A percentile compares a stretch with the other conserved stretches of the same genome.
Conservation (phyloP, 441 rosid genomes). For the California macrophylla region DNA sequence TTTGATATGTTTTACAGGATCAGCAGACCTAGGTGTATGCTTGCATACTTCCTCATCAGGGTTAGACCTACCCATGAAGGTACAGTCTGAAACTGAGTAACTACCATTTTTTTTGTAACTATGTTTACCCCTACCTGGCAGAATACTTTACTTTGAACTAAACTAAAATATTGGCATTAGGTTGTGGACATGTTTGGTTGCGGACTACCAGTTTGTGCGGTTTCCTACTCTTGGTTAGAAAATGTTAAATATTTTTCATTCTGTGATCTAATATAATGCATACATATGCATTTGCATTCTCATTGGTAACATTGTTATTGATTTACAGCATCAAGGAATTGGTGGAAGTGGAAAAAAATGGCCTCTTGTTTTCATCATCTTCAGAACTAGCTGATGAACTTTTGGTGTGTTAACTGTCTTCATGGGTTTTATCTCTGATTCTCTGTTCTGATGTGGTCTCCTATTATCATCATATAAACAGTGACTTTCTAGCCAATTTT, state of each 20-base stretch:
- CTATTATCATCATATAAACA: background rate
- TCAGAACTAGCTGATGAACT: slow-evolving; percentile 85
- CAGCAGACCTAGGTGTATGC: slow-evolving; percentile 95
- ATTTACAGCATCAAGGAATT: slow-evolving; percentile 74
- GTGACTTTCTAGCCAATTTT: background rate
- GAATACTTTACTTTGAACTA: background rate
- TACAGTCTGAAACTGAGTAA: slow-evolving; percentile 7
- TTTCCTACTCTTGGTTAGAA: slow-evolving; percentile 78
- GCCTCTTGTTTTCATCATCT: slow-evolving; percentile 86
- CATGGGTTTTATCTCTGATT: background rate
- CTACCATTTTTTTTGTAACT: background rate
- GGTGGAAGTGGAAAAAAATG: slow-evolving; percentile 66
- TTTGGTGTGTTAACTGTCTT: slow-evolving; percentile 39
- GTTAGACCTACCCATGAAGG: slow-evolving; percentile 98
- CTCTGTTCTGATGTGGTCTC: background rate
- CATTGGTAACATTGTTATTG: slow-evolving; percentile 6
- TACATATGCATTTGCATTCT: background rate
- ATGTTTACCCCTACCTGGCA: background rate
- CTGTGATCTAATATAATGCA: slow-evolving; percentile 1
- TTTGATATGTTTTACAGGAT: slow-evolving; percentile 33
- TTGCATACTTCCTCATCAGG: slow-evolving; percentile 97
- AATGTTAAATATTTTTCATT: background rate
- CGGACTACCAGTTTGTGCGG: slow-evolving; percentile 96
- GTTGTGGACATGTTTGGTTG: slow-evolving; percentile 99
- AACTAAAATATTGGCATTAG: slow-evolving; percentile 25